A percentile compares a stretch with the other conserved stretches of the same genome.
phyloP scores from a whole-genome alignment of 768 basidiomycete genomes.

The Boletellus emodensis region DNA sequence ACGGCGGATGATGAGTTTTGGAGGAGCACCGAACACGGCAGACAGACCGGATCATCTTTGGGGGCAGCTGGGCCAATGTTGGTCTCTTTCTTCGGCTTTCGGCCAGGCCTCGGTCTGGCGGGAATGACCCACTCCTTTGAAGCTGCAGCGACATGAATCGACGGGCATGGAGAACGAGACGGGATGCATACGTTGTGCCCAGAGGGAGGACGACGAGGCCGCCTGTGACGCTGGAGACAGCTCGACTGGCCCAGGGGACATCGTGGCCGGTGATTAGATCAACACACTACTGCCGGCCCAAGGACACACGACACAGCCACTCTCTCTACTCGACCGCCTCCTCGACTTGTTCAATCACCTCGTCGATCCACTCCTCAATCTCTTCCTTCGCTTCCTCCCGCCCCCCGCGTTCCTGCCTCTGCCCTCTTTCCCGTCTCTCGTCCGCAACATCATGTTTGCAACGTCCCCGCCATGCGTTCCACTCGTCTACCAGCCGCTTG shows the following conservation, averaged over 20 bases:
- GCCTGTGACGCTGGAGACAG: conserved; percentile 28
- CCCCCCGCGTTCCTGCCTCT: conserved; percentile 30
- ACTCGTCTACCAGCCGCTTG: conserved; percentile 92
- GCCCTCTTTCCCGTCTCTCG: conserved; percentile 41
- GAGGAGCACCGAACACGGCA: conserved; percentile 1
- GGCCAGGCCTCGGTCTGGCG: conserved; percentile 81
- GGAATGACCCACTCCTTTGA: conserved; percentile 90
- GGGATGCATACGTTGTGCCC: conserved; percentile 63
- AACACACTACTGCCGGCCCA: background rate
- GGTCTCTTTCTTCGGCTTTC: conserved; percentile 79
- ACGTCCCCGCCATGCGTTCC: conserved; percentile 92
- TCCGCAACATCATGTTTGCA: conserved; percentile 65
- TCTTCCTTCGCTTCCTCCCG: conserved; percentile 72
- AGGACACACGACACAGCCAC: conserved; percentile 23
- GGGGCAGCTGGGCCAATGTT: conserved; percentile 19
- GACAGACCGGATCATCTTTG: conserved; percentile 50
- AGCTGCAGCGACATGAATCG: conserved; percentile 39
- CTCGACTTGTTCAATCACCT: conserved; percentile 88
- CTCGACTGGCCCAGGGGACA: conserved; percentile 23
- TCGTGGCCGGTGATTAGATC: conserved; percentile 24
- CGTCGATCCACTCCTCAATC: conserved; percentile 92
- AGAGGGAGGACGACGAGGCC: conserved; percentile 51
- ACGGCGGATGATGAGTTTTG: conserved; percentile 4
- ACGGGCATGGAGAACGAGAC: background rate
- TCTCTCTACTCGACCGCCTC: conserved; percentile 57